Percentiles rank a stretch among this genome's conserved stretches.
Evolutionary conservation across 148 eudicot genomes (phyloP).

Genomic region (Cornus kousa): DNA sequence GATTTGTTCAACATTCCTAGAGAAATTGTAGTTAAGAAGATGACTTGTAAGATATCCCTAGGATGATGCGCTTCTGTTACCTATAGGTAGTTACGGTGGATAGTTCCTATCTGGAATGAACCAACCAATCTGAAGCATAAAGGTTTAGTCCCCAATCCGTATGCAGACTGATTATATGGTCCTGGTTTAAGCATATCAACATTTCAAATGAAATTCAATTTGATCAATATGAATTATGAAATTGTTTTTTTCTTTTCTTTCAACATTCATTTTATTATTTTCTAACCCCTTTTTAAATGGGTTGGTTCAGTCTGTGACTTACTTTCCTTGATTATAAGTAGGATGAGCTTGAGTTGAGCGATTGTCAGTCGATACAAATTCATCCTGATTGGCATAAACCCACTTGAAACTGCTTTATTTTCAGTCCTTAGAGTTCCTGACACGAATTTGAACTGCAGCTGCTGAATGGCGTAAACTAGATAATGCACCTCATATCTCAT

Average conservation of each 20-base stretch:
- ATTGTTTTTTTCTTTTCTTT: not conserved
- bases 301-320: not conserved
- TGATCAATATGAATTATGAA: not conserved
- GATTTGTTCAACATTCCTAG: not conserved
- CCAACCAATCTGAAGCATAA: not conserved
- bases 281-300: not conserved
- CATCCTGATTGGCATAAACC: not conserved
- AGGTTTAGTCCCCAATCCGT: not conserved
- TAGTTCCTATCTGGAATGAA: not conserved
- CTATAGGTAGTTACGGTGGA: not conserved
- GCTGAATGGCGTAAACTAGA: not conserved
- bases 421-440: not conserved
- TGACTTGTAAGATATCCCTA: not conserved
- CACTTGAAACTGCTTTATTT: not conserved
- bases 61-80: slow-evolving; percentile 6
- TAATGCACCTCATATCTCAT: not conserved
- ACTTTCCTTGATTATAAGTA: not conserved
- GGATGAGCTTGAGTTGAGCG: not conserved
- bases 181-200: not conserved
- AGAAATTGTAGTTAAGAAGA: not conserved
- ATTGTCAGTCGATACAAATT: not conserved
- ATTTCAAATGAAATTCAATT: not conserved
- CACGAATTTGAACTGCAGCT: not conserved
- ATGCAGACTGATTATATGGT: not conserved
- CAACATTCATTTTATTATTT: not conserved